phyloP scores from a whole-genome alignment of 495 filamentous ascomycete species.

The Lichina pygmaea region DNA sequence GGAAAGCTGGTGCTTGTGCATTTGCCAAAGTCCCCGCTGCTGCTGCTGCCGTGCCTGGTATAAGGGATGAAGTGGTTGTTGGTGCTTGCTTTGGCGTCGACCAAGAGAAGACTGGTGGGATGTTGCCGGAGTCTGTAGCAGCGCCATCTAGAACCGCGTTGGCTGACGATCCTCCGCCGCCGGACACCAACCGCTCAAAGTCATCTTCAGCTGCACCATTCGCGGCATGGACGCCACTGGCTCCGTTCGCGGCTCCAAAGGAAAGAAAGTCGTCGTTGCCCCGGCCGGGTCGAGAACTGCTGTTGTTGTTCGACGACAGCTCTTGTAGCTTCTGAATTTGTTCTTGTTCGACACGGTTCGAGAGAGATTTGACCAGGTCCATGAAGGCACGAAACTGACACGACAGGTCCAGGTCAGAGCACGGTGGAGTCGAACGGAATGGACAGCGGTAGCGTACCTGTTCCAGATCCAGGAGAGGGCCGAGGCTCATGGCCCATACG shows the following conservation, averaged over 20 bases:
- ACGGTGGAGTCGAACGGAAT: background rate
- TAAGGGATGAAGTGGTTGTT: slow-evolving; percentile 6
- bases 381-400: slow-evolving; percentile 63
- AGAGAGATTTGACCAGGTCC: slow-evolving; percentile 57
- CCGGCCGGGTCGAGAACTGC: slow-evolving; percentile 4
- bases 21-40: slow-evolving; percentile 12
- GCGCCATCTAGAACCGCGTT: slow-evolving; percentile 16
- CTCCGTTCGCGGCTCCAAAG: slow-evolving; percentile 22
- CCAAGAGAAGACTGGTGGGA: slow-evolving; percentile 28
- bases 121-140: slow-evolving; percentile 5
- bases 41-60: slow-evolving; percentile 8
- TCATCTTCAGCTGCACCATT: slow-evolving; percentile 33
- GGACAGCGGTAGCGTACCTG: slow-evolving; percentile 8
- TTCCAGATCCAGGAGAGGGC: slow-evolving; percentile 57
- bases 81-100: slow-evolving; percentile 21
- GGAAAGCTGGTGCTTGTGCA: slow-evolving; percentile 12
- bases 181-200: slow-evolving; percentile 65
- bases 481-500: slow-evolving; percentile 78
- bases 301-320: slow-evolving; percentile 22
- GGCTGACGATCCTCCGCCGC: slow-evolving; percentile 9
- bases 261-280: slow-evolving; percentile 28
- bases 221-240: slow-evolving; percentile 17
- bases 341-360: slow-evolving; percentile 56
- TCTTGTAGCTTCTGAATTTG: slow-evolving; percentile 72
- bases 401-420: background rate